Evolutionary conservation across 2,329 filamentous ascomycete species (phyloP), one percentile per base, ranked within the genome.

Genomic region (Apiospora kogelbergensis): DNA sequence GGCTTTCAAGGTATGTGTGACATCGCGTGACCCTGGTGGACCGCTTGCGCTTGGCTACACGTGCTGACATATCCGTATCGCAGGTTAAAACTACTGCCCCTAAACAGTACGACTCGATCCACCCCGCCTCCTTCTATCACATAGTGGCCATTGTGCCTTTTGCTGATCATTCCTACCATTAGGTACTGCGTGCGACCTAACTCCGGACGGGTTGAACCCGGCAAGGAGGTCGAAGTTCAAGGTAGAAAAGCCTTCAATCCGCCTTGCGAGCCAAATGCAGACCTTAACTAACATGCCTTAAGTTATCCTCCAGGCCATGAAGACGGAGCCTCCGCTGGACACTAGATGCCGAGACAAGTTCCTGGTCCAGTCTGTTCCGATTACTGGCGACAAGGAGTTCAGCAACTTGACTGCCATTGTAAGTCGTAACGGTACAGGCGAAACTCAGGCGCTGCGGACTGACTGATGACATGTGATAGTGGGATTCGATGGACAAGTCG

Each of bases 71-170:
- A 63, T 69, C 53, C 42, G 75, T 33, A 57, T 57, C 26, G 26
- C 48, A 97, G 94, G 96, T 99, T 82, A 99, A 99, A 90, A 99
- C 96, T 65, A 99, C 96, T 72, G 96, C 96, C 65, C 96, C 96
- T 42, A 98, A 98, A 84, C 96, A 98, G 95, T 99, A 93, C 78
- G 92, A 33, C 72, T 69, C 73, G 70, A 71, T 66, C 71, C 24
- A 69, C 68, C 53, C 60, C 46, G 13, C 68, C 74, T 65, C 63
- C 74, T 66, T 63, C 26, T 33, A 20, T 20, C 30, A 20, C 10
- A 48, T 68, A 68, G 30, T 69, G 67, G 72, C 71, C 70, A 69
- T 69, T 73, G 63, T 63, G 67, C 24, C 41, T 20, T 66, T 68
- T 53, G 67, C 73, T 74, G 67, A 75, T 72, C 33, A 77, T 70